Evolutionary conservation across 169 alveolate genomes (phyloP).

Genomic region (Plasmodium coatneyi): DNA sequence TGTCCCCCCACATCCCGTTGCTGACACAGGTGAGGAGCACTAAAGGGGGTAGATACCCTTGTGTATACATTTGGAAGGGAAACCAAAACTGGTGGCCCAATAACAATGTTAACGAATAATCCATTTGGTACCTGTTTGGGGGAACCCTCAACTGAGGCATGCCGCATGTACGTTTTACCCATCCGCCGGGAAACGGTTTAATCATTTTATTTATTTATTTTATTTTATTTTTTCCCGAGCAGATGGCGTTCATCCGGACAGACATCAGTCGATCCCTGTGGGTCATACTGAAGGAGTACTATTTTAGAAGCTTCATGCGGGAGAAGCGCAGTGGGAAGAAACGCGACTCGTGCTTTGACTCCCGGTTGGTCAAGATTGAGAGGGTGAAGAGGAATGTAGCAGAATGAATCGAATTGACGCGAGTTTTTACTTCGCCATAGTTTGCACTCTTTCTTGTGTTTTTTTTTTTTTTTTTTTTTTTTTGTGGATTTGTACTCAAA

Average conservation of each 20-base stretch:
- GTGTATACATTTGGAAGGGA: background rate
- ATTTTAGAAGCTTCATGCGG: constrained; percentile 54
- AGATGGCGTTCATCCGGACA: constrained; percentile 72
- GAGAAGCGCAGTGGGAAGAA: constrained; percentile 9
- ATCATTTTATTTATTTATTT: background rate
- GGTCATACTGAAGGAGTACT: constrained; percentile 65
- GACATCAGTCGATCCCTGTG: constrained; percentile 65
- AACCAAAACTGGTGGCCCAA: background rate
- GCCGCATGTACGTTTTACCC: background rate
- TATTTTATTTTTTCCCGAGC: constrained; percentile 2
- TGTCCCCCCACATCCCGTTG: constrained; percentile 64
- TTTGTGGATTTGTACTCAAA: background rate
- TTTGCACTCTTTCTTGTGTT: background rate
- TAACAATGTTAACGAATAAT: too few relatives aligned
- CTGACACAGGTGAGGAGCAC: constrained; percentile 24
- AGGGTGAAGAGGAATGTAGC: constrained; percentile 23
- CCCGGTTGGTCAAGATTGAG: constrained; percentile 38
- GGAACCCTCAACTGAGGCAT: background rate
- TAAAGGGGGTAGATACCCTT: background rate
- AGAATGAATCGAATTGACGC: background rate
- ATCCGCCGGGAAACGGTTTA: background rate
- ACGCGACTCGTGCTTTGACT: background rate
- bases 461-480: constrained; percentile 8
- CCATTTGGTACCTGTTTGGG: background rate
- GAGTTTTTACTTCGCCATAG: background rate